Conservation (phyloP, 306 rosid species). For the Lathyrus sativus region DNA sequence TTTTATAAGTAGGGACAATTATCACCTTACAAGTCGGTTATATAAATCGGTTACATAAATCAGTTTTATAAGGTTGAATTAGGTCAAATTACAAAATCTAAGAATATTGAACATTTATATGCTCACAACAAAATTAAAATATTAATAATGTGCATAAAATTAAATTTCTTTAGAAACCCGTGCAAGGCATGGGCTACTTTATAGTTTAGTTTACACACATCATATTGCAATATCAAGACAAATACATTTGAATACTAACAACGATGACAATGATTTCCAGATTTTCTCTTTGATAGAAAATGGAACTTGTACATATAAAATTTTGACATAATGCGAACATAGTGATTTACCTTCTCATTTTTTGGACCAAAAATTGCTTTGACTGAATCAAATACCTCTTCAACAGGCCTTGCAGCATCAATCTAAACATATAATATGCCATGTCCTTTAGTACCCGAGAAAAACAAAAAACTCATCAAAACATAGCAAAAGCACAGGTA, state of each 20-base stretch:
- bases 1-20: neutral
- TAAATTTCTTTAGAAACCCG: slow-evolving; percentile 3
- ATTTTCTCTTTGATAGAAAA: slow-evolving; percentile 42
- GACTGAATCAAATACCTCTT: slow-evolving; percentile 82
- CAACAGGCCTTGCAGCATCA: slow-evolving; percentile 80
- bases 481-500: slow-evolving; percentile 16
- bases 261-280: slow-evolving; percentile 20
- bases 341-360: slow-evolving; percentile 79
- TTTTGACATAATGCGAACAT: slow-evolving; percentile 43
- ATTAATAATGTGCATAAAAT: slow-evolving; percentile 3
- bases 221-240: slow-evolving; percentile 31
- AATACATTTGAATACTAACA: slow-evolving; percentile 32
- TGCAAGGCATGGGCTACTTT: slow-evolving; percentile 4
- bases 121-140: neutral
- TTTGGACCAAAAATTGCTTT: slow-evolving; percentile 74
- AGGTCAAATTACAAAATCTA: neutral
- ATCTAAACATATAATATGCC: slow-evolving; percentile 52
- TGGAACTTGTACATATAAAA: slow-evolving; percentile 47
- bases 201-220: slow-evolving; percentile 35
- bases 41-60: neutral
- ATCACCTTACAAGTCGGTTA: neutral
- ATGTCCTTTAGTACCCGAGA: slow-evolving; percentile 20
- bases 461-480: slow-evolving; percentile 25
- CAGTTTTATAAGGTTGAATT: neutral
- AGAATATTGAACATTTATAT: neutral